These are phyloP conservation scores for Gracilaria gracilis DNA, from an alignment of 23 red algal species.

Conservation along the genomic window DNA sequence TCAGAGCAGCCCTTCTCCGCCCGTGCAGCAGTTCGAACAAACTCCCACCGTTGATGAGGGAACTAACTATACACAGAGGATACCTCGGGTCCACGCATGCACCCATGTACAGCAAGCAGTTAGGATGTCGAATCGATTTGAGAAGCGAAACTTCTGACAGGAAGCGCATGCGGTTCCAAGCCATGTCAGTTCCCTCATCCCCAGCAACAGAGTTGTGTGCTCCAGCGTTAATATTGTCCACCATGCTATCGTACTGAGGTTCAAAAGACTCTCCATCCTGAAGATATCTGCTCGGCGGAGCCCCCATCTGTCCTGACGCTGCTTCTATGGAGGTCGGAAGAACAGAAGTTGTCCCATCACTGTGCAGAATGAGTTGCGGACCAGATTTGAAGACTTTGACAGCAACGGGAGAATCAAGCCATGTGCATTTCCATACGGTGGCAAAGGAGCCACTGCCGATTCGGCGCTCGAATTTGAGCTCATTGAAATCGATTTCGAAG, in stretches of 20 bases:
- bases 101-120: slow-evolving; percentile 98
- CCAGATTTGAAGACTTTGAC: slow-evolving; percentile 92
- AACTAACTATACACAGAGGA: slow-evolving; percentile 96
- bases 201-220: background rate
- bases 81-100: slow-evolving; percentile 81
- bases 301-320: background rate
- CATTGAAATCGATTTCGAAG: slow-evolving; percentile 68
- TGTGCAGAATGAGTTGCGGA: slow-evolving; percentile 44
- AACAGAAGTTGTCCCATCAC: slow-evolving; percentile 10
- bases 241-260: slow-evolving; percentile 66
- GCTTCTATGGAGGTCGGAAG: background rate
- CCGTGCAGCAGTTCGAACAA: slow-evolving; percentile 86
- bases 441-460: slow-evolving; percentile 92
- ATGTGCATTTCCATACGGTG: slow-evolving; percentile 93
- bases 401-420: slow-evolving; percentile 97
- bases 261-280: slow-evolving; percentile 69
- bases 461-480: slow-evolving; percentile 54
- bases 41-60: slow-evolving; percentile 92
- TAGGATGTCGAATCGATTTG: slow-evolving; percentile 95
- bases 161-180: slow-evolving; percentile 69
- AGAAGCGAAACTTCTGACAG: slow-evolving; percentile 91
- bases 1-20: slow-evolving; percentile 3
- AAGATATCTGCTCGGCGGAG: background rate
- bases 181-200: slow-evolving; percentile 45
- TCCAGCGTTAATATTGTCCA: slow-evolving; percentile 15